These are phyloP conservation scores for Maudiozyma humilis DNA, from an alignment of 1,139 yeast species.

Conservation along the genomic window DNA sequence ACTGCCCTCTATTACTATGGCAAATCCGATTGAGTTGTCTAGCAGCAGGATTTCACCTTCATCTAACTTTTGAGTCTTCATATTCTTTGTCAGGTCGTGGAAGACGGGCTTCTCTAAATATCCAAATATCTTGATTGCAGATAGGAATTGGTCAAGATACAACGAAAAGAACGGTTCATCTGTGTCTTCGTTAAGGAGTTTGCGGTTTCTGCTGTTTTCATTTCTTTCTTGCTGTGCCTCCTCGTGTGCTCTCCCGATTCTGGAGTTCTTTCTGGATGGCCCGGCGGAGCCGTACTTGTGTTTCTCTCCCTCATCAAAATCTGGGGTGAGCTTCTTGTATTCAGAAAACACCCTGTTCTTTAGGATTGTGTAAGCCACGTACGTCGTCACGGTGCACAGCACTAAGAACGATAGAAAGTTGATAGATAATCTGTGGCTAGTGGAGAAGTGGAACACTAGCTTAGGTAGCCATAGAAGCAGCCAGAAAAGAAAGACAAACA, in stretches of 20 bases:
- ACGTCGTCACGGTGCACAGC: slow-evolving; percentile 3
- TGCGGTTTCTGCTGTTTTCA: background rate
- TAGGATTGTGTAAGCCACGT: slow-evolving; percentile 10
- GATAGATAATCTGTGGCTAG: background rate
- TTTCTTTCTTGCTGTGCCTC: background rate
- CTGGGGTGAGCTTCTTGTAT: slow-evolving; percentile 14
- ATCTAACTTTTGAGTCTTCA: slow-evolving; percentile 80
- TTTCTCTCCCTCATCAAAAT: background rate
- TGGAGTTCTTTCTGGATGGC: background rate
- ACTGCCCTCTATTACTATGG: slow-evolving; percentile 90
- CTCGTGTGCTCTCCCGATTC: background rate
- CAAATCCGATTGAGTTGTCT: slow-evolving; percentile 73
- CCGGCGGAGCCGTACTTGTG: background rate
- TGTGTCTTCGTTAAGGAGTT: background rate
- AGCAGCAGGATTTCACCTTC: slow-evolving; percentile 68
- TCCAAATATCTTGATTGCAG: slow-evolving; percentile 91
- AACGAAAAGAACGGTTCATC: slow-evolving; percentile 29
- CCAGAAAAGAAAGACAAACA: background rate
- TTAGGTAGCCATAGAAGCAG: background rate
- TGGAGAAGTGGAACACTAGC: background rate
- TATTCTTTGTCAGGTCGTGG: slow-evolving; percentile 82
- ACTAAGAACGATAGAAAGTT: background rate
- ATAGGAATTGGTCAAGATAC: slow-evolving; percentile 79
- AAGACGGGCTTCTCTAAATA: slow-evolving; percentile 84
- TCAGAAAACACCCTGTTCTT: slow-evolving; percentile 13